Conservation (phyloP, 257 asterid species). For the Lycium barbarum region DNA sequence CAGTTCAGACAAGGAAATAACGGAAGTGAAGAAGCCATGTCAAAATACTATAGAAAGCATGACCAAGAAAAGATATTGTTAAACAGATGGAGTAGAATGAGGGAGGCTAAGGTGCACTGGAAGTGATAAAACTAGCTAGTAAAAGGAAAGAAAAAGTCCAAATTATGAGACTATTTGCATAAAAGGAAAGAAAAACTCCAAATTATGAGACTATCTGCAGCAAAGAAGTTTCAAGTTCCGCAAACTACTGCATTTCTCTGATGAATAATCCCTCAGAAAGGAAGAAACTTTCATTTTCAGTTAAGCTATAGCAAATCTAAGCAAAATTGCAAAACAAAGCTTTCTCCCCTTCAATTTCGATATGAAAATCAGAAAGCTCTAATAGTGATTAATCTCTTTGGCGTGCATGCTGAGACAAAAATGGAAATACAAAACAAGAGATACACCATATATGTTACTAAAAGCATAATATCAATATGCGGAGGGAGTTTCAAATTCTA, state of each 20-base stretch:
- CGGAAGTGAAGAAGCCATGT: too few relatives aligned
- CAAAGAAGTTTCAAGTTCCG: background rate
- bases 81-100: slow-evolving; percentile 12
- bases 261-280: slow-evolving; percentile 1
- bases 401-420: background rate
- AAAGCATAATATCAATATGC: slow-evolving; percentile 11
- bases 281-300: slow-evolving; percentile 21
- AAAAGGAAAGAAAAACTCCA: background rate
- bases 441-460: background rate
- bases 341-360: background rate
- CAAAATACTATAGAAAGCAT: too few relatives aligned
- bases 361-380: background rate
- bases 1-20: too few relatives aligned
- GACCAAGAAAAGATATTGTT: background rate
- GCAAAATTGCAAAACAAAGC: background rate
- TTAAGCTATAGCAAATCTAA: background rate
- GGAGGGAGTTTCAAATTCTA: background rate
- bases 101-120: slow-evolving; percentile 9
- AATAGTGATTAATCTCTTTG: background rate
- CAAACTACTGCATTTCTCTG: background rate
- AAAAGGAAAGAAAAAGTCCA: background rate
- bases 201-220: slow-evolving; percentile 2
- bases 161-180: slow-evolving; percentile 1
- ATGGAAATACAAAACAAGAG: background rate
- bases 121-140: slow-evolving; percentile 7